A percentile compares a stretch with the other conserved stretches of the same genome.
Conservation (phyloP, 257 asterid genomes). For the Lycium barbarum region DNA sequence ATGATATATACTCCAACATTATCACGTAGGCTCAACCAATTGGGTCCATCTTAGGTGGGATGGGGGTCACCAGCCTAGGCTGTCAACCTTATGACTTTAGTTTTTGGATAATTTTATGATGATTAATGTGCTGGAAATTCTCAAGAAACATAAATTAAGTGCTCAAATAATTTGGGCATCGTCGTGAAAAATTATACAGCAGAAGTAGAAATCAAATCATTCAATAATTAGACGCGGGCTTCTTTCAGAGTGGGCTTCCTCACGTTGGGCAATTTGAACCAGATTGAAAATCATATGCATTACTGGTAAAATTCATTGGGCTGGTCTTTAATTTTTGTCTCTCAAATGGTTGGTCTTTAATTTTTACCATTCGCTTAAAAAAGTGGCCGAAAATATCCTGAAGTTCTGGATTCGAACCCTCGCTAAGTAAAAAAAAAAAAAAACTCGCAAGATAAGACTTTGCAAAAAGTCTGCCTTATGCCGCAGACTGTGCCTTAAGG, state of each 20-base stretch:
- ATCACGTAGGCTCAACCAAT: background rate
- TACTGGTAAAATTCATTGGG: no score
- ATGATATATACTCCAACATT: no score
- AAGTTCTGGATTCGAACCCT: no score
- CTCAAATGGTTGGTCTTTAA: no score
- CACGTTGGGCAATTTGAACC: background rate
- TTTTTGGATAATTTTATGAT: background rate
- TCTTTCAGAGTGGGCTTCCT: background rate
- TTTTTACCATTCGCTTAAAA: no score
- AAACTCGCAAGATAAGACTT: no score
- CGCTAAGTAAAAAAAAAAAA: no score
- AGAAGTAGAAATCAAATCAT: background rate
- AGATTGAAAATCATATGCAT: background rate
- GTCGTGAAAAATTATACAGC: background rate
- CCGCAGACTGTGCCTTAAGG: no score
- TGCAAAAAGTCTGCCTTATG: no score
- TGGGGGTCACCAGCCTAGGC: background rate
- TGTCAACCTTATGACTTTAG: background rate
- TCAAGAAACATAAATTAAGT: background rate
- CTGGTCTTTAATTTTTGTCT: no score
- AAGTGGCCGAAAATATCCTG: no score
- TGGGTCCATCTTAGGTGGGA: background rate
- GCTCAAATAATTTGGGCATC: background rate
- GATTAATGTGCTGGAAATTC: background rate
- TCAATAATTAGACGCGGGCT: background rate